phyloP scores from a whole-genome alignment of 768 basidiomycete species.

The Amanita muscaria region DNA sequence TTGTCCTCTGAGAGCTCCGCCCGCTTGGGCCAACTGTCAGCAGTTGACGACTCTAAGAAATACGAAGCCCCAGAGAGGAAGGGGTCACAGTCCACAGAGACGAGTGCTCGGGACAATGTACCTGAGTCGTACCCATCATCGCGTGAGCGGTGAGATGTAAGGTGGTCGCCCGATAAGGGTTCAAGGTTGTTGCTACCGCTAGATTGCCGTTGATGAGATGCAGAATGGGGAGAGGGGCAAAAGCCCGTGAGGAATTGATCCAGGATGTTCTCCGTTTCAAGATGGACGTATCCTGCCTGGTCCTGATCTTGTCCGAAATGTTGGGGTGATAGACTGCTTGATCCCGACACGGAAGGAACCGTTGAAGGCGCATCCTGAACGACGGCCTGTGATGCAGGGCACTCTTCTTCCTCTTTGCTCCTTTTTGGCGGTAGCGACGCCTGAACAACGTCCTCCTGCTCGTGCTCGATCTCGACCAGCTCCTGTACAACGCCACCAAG shows the following conservation, averaged over 20 bases:
- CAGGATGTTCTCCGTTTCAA: no score
- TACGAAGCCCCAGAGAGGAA: slow-evolving; percentile 4
- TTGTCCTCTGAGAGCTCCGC: not conserved
- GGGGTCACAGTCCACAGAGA: slow-evolving; percentile 6
- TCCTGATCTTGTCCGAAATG: no score
- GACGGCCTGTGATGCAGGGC: not conserved
- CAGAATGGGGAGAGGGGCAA: no score
- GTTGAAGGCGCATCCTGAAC: not conserved
- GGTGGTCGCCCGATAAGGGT: no score
- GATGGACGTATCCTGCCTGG: no score
- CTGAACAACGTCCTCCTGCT: not conserved
- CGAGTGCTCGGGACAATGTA: slow-evolving; percentile 3
- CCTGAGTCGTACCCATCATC: slow-evolving; percentile 1
- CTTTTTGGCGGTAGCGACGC: not conserved
- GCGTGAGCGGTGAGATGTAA: not conserved
- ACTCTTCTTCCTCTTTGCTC: not conserved
- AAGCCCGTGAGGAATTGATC: no score
- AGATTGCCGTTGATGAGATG: not conserved
- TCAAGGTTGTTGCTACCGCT: no score
- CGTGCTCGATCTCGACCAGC: not conserved
- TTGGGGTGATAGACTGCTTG: no score
- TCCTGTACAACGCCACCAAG: slow-evolving; percentile 6
- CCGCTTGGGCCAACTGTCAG: not conserved
- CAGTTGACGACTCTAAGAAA: not conserved
- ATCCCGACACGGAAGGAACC: no score